phyloP scores from a whole-genome alignment of 352 stramenopile genomes.

The Phytophthora fragariae region DNA sequence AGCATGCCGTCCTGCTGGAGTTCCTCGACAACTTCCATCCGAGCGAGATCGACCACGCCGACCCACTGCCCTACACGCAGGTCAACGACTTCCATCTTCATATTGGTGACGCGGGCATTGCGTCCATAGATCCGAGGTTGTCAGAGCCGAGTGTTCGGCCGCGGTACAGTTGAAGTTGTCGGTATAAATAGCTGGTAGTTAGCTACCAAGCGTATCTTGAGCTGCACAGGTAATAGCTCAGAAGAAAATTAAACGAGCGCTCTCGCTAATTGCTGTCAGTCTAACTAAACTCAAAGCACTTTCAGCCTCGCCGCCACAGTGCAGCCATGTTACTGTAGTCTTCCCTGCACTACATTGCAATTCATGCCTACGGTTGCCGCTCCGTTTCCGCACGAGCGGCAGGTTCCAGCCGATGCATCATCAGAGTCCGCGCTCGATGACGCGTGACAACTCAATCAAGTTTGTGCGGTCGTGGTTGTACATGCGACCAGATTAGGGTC shows the following conservation, averaged over 20 bases:
- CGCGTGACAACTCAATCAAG: conserved; percentile 21
- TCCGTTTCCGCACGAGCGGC: background rate
- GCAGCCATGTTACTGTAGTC: background rate
- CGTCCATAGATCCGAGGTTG: background rate
- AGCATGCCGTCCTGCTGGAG: conserved; percentile 28
- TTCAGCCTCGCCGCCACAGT: background rate
- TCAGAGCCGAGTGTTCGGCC: conserved; percentile 6
- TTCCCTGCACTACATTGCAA: background rate
- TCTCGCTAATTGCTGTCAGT: background rate
- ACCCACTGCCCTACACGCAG: conserved; percentile 23
- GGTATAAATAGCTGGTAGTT: background rate
- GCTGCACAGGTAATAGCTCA: background rate
- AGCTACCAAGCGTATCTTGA: background rate
- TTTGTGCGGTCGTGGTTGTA: conserved; percentile 22
- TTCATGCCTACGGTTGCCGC: background rate
- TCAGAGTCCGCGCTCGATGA: conserved; percentile 6
- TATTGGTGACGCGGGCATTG: background rate
- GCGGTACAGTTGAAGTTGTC: conserved; percentile 17
- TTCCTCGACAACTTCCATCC: conserved; percentile 37
- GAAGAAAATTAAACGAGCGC: conserved; percentile 3
- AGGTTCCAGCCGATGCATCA: background rate
- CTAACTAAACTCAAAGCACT: background rate
- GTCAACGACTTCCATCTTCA: conserved; percentile 13
- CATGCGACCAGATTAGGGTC: conserved; percentile 8
- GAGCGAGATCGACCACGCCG: conserved; percentile 29